Evolutionary conservation across 2,329 filamentous ascomycete genomes (phyloP).

Genomic region (Huntiella omanensis): DNA sequence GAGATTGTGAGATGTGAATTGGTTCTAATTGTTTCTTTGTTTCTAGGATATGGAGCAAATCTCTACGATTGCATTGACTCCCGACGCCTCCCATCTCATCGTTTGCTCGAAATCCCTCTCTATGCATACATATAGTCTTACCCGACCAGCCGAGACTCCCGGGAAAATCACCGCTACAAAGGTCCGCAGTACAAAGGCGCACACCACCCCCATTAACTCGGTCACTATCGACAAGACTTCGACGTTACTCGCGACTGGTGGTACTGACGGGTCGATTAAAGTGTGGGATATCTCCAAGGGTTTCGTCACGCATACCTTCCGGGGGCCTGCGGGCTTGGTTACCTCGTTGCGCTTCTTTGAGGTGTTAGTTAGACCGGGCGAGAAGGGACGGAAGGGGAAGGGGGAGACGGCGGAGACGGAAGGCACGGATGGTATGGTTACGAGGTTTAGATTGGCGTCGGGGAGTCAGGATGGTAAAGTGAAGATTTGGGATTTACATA

Average conservation of each 20-base stretch:
- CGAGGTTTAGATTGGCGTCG: constrained; percentile 63
- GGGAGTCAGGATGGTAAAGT: constrained; percentile 90
- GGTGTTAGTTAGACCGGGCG: constrained; percentile 30
- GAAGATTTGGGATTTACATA: constrained; percentile 78
- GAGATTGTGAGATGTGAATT: neutral
- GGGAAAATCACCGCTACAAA: constrained; percentile 43
- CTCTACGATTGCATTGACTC: constrained; percentile 70
- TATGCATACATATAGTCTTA: constrained; percentile 75
- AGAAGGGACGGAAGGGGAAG: constrained; percentile 20
- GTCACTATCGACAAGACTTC: constrained; percentile 65
- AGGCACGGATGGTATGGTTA: constrained; percentile 20
- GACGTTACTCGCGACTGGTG: constrained; percentile 78
- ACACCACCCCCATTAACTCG: constrained; percentile 75
- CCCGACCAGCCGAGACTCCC: constrained; percentile 34
- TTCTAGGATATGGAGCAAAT: constrained; percentile 57
- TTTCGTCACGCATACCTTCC: constrained; percentile 87
- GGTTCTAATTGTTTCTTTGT: constrained; percentile 14
- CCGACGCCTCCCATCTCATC: constrained; percentile 71
- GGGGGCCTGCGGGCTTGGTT: constrained; percentile 77
- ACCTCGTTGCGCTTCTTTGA: constrained; percentile 89
- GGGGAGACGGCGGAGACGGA: constrained; percentile 19
- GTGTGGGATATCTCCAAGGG: constrained; percentile 89
- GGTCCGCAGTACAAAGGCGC: constrained; percentile 68
- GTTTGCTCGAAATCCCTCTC: constrained; percentile 88
- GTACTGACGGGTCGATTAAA: constrained; percentile 84